Evolutionary conservation across 192 early-diverging fungal genomes (phyloP).

Genomic region (Allomyces arbusculus): DNA sequence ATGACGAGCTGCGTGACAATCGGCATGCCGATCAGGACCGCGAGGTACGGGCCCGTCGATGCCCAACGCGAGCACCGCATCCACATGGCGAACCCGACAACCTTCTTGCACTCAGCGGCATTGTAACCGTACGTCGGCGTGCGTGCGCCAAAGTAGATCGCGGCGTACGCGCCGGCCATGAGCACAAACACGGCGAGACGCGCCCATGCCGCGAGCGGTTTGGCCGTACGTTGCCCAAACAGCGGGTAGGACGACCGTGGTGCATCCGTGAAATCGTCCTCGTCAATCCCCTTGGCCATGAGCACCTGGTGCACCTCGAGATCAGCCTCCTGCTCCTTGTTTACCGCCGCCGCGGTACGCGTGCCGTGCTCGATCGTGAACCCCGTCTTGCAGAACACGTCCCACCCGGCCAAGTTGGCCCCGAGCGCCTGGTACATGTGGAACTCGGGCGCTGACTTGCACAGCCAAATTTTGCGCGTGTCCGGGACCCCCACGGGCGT

Average conservation of each 20-base stretch:
- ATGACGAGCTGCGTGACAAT: not conserved
- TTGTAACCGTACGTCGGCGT: too few species aligned
- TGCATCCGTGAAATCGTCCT: not conserved
- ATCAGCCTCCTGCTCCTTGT: too few species aligned
- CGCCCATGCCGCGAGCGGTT: not conserved
- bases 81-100: too few species aligned
- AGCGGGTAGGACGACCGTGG: not conserved
- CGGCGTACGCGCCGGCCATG: not conserved
- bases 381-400: not conserved
- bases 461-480: not conserved
- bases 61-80: not conserved
- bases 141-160: not conserved
- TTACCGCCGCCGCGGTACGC: too few species aligned
- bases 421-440: not conserved
- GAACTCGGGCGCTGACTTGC: not conserved
- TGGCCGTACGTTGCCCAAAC: not conserved
- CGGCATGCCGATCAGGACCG: not conserved
- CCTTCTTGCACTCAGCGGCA: not conserved
- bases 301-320: not conserved
- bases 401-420: not conserved
- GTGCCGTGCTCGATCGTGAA: not conserved
- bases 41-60: not conserved
- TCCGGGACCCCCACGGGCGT: not conserved
- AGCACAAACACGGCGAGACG: not conserved
- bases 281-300: not conserved